These are phyloP conservation scores for Yarrowia divulgata DNA, from an alignment of 805 yeast genomes.

Conservation along the genomic window DNA sequence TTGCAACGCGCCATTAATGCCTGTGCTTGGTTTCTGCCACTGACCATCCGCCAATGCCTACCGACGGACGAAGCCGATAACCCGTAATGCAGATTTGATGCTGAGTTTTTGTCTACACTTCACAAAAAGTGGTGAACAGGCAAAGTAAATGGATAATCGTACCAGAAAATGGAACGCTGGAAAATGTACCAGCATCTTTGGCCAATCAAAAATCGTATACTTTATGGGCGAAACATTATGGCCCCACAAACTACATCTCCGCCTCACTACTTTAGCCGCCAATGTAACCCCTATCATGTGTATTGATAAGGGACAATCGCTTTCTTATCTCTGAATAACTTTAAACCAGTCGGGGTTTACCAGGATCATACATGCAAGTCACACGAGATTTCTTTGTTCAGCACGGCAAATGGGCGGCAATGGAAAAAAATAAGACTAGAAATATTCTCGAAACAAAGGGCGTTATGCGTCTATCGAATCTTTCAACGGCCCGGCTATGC, in stretches of 20 bases:
- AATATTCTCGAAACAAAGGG: not conserved
- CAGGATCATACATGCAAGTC: no score
- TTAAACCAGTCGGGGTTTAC: not conserved
- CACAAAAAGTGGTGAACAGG: not conserved
- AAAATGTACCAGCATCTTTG: no score
- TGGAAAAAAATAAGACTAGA: not conserved
- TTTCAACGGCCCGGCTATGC: not conserved
- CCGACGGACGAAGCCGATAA: constrained; percentile 4
- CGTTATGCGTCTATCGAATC: not conserved
- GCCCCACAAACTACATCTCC: no score
- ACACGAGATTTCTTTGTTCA: constrained; percentile 9
- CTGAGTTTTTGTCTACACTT: constrained; percentile 4
- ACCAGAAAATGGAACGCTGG: not conserved
- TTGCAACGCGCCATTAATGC: no score
- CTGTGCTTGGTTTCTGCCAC: no score
- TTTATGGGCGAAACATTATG: no score
- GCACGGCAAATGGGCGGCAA: not conserved
- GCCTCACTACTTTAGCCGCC: not conserved
- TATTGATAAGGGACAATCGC: not conserved
- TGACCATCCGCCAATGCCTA: no score
- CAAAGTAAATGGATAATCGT: no score
- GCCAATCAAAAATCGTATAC: no score
- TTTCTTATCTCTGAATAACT: not conserved
- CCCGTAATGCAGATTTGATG: constrained; percentile 4
- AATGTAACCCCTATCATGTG: not conserved